Conservation (phyloP, 2,329 filamentous ascomycete species). For the Zymoseptoria pseudotritici region DNA sequence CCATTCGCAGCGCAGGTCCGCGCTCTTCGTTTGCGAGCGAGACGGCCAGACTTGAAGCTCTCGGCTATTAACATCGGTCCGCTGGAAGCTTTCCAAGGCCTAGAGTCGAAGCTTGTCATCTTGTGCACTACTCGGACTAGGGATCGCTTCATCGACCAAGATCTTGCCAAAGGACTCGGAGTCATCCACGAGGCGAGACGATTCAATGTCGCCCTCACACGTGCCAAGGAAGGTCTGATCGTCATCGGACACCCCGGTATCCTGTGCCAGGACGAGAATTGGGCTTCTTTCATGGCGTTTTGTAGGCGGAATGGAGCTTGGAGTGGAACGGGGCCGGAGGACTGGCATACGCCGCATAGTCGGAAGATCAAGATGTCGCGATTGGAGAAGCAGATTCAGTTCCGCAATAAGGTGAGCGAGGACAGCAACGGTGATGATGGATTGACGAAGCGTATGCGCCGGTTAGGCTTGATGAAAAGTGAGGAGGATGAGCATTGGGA, state of each 20-base stretch:
- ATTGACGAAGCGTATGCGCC: not conserved
- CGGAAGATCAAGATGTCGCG: slow-evolving; percentile 12
- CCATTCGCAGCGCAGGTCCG: slow-evolving; percentile 24
- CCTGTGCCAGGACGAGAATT: slow-evolving; percentile 17
- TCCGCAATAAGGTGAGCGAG: not conserved
- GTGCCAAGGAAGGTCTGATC: slow-evolving; percentile 20
- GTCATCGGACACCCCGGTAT: slow-evolving; percentile 21
- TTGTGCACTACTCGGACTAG: slow-evolving; percentile 23
- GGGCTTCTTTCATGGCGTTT: slow-evolving; percentile 20
- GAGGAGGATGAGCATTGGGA: not conserved
- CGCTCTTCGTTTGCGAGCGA: slow-evolving; percentile 14
- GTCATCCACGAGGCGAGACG: slow-evolving; percentile 20
- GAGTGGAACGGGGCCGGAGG: not conserved
- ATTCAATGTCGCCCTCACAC: slow-evolving; percentile 23
- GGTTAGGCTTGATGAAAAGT: not conserved
- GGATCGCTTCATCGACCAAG: slow-evolving; percentile 21
- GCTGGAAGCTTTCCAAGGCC: slow-evolving; percentile 23
- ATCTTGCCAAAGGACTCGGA: slow-evolving; percentile 18
- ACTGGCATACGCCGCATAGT: slow-evolving; percentile 9
- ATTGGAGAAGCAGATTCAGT: slow-evolving; percentile 15
- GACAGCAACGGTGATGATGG: not conserved
- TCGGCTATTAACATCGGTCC: slow-evolving; percentile 19
- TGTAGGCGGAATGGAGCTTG: slow-evolving; percentile 16
- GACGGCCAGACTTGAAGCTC: slow-evolving; percentile 2
- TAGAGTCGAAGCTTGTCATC: slow-evolving; percentile 21